Conservation (phyloP, 768 basidiomycete genomes). For the Mycena chlorophos region DNA sequence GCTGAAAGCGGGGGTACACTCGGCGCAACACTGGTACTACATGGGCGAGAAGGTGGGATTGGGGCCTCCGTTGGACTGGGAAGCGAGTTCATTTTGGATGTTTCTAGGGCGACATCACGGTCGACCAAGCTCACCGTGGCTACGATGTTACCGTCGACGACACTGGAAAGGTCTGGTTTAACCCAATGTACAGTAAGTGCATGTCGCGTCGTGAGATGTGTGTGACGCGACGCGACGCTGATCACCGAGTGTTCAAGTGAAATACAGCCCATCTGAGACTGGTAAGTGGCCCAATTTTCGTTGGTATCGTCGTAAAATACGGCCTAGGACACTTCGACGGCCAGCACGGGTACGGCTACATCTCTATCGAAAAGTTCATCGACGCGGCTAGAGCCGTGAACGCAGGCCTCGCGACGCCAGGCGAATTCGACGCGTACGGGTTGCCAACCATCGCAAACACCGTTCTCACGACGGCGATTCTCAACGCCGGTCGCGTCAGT, state of each 20-base stretch:
- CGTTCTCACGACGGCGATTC: slow-evolving; percentile 81
- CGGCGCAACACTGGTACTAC: slow-evolving; percentile 92
- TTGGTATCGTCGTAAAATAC: too few species aligned
- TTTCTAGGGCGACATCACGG: slow-evolving; percentile 80
- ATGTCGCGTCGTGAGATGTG: too few species aligned
- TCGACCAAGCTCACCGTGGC: slow-evolving; percentile 93
- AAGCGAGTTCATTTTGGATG: slow-evolving; percentile 11
- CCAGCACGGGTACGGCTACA: slow-evolving; percentile 88
- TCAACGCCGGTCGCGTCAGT: slow-evolving; percentile 87
- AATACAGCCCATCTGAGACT: slow-evolving; percentile 88
- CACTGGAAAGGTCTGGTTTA: slow-evolving; percentile 80
- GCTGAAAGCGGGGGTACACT: slow-evolving; percentile 84
- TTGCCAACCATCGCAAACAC: slow-evolving; percentile 90
- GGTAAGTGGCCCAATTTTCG: too few species aligned
- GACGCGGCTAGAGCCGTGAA: slow-evolving; percentile 82
- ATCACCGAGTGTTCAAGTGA: slow-evolving; percentile 68
- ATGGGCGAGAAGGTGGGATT: slow-evolving; percentile 80
- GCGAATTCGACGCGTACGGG: slow-evolving; percentile 75
- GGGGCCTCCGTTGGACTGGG: slow-evolving; percentile 6
- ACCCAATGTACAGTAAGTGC: slow-evolving; percentile 69
- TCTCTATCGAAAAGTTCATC: slow-evolving; percentile 91
- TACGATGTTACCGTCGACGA: slow-evolving; percentile 89
- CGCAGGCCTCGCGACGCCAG: slow-evolving; percentile 61
- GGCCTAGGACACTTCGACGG: slow-evolving; percentile 96
- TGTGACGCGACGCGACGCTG: neutral